phyloP scores from a whole-genome alignment of 371 early-diverging fungal genomes.

The Blakeslea trispora region DNA sequence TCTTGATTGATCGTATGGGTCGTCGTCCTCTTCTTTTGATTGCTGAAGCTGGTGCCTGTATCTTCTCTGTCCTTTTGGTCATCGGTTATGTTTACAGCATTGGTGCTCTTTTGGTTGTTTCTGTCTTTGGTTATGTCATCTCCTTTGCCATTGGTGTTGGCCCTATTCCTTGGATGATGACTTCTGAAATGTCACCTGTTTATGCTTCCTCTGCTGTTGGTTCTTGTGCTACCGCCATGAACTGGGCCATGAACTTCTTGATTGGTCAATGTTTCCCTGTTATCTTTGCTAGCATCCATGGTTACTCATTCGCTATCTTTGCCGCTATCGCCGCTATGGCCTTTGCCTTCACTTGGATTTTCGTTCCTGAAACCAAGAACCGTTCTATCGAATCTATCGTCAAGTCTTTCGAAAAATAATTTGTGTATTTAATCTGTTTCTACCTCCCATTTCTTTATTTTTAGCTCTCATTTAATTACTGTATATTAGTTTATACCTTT shows the following conservation, averaged over 20 bases:
- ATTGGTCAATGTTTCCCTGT: slow-evolving; percentile 28
- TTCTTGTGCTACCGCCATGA: slow-evolving; percentile 57
- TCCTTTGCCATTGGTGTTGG: slow-evolving; percentile 86
- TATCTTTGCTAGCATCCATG: slow-evolving; percentile 18
- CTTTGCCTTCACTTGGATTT: slow-evolving; percentile 36
- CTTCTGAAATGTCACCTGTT: slow-evolving; percentile 71
- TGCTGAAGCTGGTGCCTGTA: slow-evolving; percentile 58
- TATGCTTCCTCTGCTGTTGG: slow-evolving; percentile 62
- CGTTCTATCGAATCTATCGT: slow-evolving; percentile 64
- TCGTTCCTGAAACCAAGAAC: slow-evolving; percentile 83
- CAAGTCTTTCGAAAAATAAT: slow-evolving; percentile 10
- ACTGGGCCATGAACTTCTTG: slow-evolving; percentile 55
- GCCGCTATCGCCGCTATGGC: slow-evolving; percentile 28
- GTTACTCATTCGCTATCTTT: slow-evolving; percentile 28
- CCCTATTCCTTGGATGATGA: slow-evolving; percentile 81
- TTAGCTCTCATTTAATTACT: too few species aligned
- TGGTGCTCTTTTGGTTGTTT: slow-evolving; percentile 57
- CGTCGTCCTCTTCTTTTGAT: slow-evolving; percentile 71
- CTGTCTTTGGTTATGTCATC: slow-evolving; percentile 78
- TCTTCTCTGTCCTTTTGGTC: slow-evolving; percentile 59
- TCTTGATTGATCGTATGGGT: slow-evolving; percentile 74
- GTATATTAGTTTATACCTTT: too few species aligned
- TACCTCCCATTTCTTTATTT: too few species aligned
- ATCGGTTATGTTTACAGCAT: slow-evolving; percentile 52
- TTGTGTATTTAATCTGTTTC: background rate